A percentile compares a stretch with the other conserved stretches of the same genome.
phyloP scores from a whole-genome alignment of 2,329 filamentous ascomycete species.

The Aspergillus arachidicola region DNA sequence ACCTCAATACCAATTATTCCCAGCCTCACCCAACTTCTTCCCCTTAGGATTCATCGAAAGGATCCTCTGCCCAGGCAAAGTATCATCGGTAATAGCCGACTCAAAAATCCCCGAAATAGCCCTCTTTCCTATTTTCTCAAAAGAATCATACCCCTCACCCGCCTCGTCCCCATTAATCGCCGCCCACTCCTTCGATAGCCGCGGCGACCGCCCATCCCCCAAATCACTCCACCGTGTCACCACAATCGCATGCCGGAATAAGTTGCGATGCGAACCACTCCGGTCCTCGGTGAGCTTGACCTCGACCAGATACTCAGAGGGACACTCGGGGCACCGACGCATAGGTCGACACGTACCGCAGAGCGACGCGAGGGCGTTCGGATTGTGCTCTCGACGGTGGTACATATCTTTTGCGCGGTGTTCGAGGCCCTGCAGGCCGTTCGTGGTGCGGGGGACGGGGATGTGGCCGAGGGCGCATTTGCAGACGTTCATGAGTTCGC shows the following conservation, averaged over 20 bases:
- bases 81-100: slow-evolving; percentile 55
- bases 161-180: slow-evolving; percentile 52
- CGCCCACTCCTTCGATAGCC: slow-evolving; percentile 55
- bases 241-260: slow-evolving; percentile 62
- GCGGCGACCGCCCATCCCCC: slow-evolving; percentile 56
- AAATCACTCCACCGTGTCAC: slow-evolving; percentile 66
- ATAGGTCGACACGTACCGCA: slow-evolving; percentile 62
- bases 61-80: slow-evolving; percentile 60
- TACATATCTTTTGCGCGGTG: slow-evolving; percentile 43
- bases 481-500: slow-evolving; percentile 60
- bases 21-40: slow-evolving; percentile 57
- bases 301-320: slow-evolving; percentile 65
- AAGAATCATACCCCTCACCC: slow-evolving; percentile 54
- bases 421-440: slow-evolving; percentile 45
- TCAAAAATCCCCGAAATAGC: slow-evolving; percentile 64
- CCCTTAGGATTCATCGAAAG: slow-evolving; percentile 61
- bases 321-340: slow-evolving; percentile 63
- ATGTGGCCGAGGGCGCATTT: slow-evolving; percentile 65
- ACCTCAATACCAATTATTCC: slow-evolving; percentile 60
- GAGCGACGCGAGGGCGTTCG: slow-evolving; percentile 50
- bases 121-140: slow-evolving; percentile 54
- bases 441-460: slow-evolving; percentile 46
- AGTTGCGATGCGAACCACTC: slow-evolving; percentile 39
- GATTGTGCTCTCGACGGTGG: slow-evolving; percentile 30
- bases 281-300: slow-evolving; percentile 61